phyloP scores from a whole-genome alignment of 305 asterid genomes.

The Fraxinus platypoda region DNA sequence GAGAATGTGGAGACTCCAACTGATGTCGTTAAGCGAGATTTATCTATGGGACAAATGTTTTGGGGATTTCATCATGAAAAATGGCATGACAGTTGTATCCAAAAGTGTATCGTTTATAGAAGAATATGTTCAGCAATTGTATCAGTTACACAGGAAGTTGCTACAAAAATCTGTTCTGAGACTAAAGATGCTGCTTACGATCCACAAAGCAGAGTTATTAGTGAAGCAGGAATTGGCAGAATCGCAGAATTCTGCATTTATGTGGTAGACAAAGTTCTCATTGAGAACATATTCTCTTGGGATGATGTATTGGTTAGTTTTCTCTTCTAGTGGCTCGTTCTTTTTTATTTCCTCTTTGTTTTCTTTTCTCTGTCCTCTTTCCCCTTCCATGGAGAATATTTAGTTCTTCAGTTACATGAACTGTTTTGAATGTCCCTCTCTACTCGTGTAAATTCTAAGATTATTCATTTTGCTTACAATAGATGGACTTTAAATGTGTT shows the following conservation, averaged over 20 bases:
- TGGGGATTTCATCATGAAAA: conserved; percentile 64
- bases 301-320: conserved; percentile 65
- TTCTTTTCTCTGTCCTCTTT: neutral
- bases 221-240: conserved; percentile 39
- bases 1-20: conserved; percentile 36
- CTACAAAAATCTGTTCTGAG: conserved; percentile 41
- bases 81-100: conserved; percentile 63
- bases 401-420: neutral
- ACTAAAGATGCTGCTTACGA: conserved; percentile 18
- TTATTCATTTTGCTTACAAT: neutral
- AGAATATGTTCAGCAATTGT: conserved; percentile 57
- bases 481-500: neutral
- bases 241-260: conserved; percentile 66
- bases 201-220: conserved; percentile 26
- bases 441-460: neutral
- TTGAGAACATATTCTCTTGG: conserved; percentile 61
- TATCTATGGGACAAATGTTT: conserved; percentile 33
- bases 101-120: conserved; percentile 57
- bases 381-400: neutral
- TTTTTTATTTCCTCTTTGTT: neutral
- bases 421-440: neutral
- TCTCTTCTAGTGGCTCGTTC: neutral
- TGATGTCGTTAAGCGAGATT: conserved; percentile 32
- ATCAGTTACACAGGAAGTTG: conserved; percentile 54
- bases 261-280: conserved; percentile 54